Evolutionary conservation across 2,329 filamentous ascomycete genomes (phyloP).

Genomic region (Penicillium psychrosexuale): DNA sequence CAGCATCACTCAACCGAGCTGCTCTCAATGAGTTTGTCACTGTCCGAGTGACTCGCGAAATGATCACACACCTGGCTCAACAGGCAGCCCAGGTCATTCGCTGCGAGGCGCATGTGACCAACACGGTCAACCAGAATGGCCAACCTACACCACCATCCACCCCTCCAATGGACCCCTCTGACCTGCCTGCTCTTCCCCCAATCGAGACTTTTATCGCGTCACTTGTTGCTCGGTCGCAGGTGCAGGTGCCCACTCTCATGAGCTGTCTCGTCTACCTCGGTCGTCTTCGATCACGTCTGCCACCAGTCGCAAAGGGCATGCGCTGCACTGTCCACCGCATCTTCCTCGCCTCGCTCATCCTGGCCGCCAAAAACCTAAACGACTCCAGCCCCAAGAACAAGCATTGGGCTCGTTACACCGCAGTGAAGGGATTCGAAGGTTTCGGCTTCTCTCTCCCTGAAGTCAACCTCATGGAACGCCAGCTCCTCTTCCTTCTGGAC

Average conservation of each 20-base stretch:
- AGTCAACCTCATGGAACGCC: slow-evolving; percentile 99
- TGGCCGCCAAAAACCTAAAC: slow-evolving; percentile 94
- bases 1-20: slow-evolving; percentile 36
- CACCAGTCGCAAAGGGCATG: slow-evolving; percentile 92
- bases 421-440: slow-evolving; percentile 66
- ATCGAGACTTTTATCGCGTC: slow-evolving; percentile 89
- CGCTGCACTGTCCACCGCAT: slow-evolving; percentile 96
- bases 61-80: slow-evolving; percentile 48
- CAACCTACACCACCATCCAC: slow-evolving; percentile 60
- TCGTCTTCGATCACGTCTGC: slow-evolving; percentile 77
- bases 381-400: slow-evolving; percentile 99
- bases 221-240: slow-evolving; percentile 87
- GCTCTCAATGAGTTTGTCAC: slow-evolving; percentile 50
- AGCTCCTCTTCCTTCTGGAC: slow-evolving; percentile 88
- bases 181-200: slow-evolving; percentile 61
- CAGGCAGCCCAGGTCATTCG: slow-evolving; percentile 49
- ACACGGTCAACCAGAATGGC: slow-evolving; percentile 44
- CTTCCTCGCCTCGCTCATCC: slow-evolving; percentile 68
- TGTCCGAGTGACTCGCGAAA: slow-evolving; percentile 47
- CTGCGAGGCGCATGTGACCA: slow-evolving; percentile 51
- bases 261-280: slow-evolving; percentile 90
- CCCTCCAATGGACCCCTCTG: slow-evolving; percentile 50
- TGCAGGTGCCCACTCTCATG: slow-evolving; percentile 97
- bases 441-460: slow-evolving; percentile 94
- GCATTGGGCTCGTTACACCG: slow-evolving; percentile 95